These are phyloP conservation scores for Maudiozyma bulderi DNA, from an alignment of 805 yeast species.

Conservation along the genomic window DNA sequence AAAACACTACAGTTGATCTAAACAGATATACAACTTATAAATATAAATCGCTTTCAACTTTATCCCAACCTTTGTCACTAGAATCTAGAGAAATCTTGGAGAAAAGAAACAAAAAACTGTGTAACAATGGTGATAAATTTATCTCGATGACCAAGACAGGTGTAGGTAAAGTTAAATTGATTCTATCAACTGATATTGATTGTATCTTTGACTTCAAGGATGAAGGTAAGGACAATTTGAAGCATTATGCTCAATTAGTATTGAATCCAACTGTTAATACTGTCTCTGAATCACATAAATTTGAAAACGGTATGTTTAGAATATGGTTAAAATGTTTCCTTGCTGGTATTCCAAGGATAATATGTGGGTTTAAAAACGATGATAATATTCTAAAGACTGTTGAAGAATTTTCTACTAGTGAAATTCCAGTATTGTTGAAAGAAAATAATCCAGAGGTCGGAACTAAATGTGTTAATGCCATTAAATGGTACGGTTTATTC, in stretches of 20 bases:
- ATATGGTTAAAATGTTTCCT: constrained; percentile 94
- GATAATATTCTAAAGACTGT: constrained; percentile 50
- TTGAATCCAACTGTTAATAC: constrained; percentile 50
- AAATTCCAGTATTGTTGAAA: constrained; percentile 63
- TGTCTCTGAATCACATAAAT: constrained; percentile 48
- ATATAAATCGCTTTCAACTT: constrained; percentile 71
- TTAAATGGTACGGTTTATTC: constrained; percentile 80
- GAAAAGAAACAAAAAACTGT: constrained; percentile 46
- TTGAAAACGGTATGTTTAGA: constrained; percentile 67
- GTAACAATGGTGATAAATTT: constrained; percentile 69
- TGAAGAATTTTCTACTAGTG: constrained; percentile 70
- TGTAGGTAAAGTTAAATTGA: constrained; percentile 57
- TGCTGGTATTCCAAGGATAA: constrained; percentile 69
- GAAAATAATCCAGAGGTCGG: constrained; percentile 32
- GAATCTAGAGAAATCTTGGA: constrained; percentile 61
- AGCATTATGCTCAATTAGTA: constrained; percentile 80
- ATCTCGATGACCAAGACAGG: constrained; percentile 77
- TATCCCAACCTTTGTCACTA: constrained; percentile 66
- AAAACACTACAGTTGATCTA: constrained; percentile 22
- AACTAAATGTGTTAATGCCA: constrained; percentile 66
- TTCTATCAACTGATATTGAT: constrained; percentile 87
- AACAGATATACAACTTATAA: constrained; percentile 64
- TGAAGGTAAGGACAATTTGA: constrained; percentile 38
- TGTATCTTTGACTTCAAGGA: constrained; percentile 73
- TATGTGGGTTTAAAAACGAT: constrained; percentile 83